Evolutionary conservation across 306 rosid genomes (phyloP).

Genomic region (Casuarina glauca): DNA sequence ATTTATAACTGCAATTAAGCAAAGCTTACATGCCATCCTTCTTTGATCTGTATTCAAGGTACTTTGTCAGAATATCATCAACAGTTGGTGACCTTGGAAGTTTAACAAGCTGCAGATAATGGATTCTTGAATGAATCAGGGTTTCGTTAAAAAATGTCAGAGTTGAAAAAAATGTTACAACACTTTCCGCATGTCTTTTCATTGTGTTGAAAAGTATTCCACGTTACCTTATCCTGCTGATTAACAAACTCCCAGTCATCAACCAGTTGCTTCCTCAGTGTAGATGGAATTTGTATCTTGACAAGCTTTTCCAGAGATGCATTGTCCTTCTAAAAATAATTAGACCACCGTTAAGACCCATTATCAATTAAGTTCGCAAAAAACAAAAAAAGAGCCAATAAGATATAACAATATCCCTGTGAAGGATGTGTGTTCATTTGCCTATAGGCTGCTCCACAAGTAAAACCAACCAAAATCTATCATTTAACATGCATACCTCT

Average conservation of each 20-base stretch:
- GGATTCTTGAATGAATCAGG: conserved; percentile 12
- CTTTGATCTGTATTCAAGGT: conserved; percentile 83
- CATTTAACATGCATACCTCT: not conserved
- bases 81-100: conserved; percentile 98
- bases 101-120: conserved; percentile 72
- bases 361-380: not conserved
- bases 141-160: not conserved
- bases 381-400: not conserved
- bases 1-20: conserved; percentile 9
- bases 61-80: conserved; percentile 85
- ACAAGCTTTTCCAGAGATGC: conserved; percentile 65
- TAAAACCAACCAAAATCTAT: not conserved
- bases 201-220: not conserved
- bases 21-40: conserved; percentile 85
- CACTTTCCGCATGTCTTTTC: not conserved
- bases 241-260: conserved; percentile 89
- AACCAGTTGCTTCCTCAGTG: conserved; percentile 90
- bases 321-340: conserved; percentile 64
- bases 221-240: conserved; percentile 83
- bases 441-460: not conserved
- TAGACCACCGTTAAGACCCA: conserved; percentile 33
- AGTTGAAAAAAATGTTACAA: conserved; percentile 18
- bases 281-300: conserved; percentile 92
- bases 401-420: not conserved
- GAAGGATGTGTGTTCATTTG: not conserved